Base-by-base conservation (phyloP, 2,329 filamentous ascomycete species). In the Zasmidium angulare region DNA sequence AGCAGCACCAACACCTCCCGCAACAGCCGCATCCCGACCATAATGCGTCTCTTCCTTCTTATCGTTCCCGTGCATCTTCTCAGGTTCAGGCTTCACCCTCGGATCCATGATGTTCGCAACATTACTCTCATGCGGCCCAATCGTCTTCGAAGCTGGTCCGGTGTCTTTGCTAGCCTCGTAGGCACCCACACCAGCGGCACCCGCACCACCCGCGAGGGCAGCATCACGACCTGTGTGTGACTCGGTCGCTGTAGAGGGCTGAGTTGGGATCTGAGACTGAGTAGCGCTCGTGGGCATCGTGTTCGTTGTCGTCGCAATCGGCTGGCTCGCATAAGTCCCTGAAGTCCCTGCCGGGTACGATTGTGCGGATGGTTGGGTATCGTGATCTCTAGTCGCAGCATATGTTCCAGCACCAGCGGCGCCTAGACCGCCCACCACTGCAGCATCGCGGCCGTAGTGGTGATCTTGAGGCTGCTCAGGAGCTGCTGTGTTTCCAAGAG, bases 361-460 rank as follows among this genome's bases (percentile, higher is more conserved):
- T 19, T 43, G 7, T 43, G n/a, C 36, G n/a, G 36, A 17, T 3
- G 7, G 20, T 14, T 23, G 21, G 23, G 2, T 66, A n/a, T 53
- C 19, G 11, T 50, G 53, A 26, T 61, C 56, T n/a, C 21, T 55
- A 43, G 47, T 60, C 26, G 49, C 22, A 46, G 20, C 58, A 47
- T 60, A 56, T 20, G 53, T 40, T 14, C 58, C 71, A 21, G 62
- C 67, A 17, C 69, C 72, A 46, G 67, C 69, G 36, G 68, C 67
- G 4, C 69, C 73, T 24, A 67, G 66, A 22, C 70, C 73, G 40
- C 66, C 72, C 11, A 62, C 71, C 1, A 73, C 22, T 12, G 69
- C 71, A n/a, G 70, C 69, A 54, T 75, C 68, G n/a, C 70, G 68
- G 26, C 69, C 71, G 43, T 71, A 65, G 52, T 72, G 71, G 40